Conservation (phyloP, 2,329 filamentous ascomycete species). For the Pseudogymnoascus verrucosus region DNA sequence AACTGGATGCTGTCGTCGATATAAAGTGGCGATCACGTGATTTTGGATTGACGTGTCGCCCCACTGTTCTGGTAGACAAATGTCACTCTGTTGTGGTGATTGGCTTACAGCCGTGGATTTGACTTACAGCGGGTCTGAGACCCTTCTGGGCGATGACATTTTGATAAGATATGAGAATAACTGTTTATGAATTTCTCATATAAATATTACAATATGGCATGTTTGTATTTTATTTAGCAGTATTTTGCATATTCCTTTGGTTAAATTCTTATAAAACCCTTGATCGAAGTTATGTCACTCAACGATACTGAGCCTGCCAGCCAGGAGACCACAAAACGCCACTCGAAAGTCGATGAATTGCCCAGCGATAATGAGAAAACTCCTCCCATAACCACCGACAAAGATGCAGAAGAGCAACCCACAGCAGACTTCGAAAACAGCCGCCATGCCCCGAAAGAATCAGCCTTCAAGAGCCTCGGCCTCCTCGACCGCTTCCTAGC, state of each 20-base stretch:
- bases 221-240: neutral
- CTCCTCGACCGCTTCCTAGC: slow-evolving; percentile 44
- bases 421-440: neutral
- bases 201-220: neutral
- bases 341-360: neutral
- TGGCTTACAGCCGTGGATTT: neutral
- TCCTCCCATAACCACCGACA: neutral
- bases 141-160: neutral
- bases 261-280: neutral
- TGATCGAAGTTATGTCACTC: neutral
- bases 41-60: neutral
- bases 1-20: neutral
- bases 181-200: neutral
- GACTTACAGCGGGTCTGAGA: neutral
- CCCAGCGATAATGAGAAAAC: neutral
- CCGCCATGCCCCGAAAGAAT: neutral
- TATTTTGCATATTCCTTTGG: neutral
- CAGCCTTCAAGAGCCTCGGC: slow-evolving; percentile 27
- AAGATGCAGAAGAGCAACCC: neutral
- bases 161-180: slow-evolving; percentile 5
- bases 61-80: neutral
- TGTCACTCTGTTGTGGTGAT: neutral
- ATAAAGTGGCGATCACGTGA: neutral
- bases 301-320: neutral
- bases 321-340: neutral